phyloP scores from a whole-genome alignment of 306 rosid species.

The Prinsepia uniflora region DNA sequence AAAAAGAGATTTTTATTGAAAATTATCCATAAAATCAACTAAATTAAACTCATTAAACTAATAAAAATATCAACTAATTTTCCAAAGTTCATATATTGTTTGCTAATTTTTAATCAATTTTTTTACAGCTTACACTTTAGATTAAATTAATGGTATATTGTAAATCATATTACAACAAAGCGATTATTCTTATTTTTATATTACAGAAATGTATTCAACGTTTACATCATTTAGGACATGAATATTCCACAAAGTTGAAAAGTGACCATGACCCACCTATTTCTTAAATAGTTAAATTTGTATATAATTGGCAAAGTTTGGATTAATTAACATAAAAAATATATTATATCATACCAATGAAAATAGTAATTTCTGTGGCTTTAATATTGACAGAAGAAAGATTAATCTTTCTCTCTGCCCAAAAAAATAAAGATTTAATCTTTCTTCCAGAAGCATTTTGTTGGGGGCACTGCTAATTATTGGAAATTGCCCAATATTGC shows the following conservation, averaged over 20 bases:
- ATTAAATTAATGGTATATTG: too few relatives aligned
- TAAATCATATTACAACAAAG: neutral
- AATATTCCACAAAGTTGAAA: neutral
- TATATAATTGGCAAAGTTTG: neutral
- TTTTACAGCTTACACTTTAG: too few relatives aligned
- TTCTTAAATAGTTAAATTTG: neutral
- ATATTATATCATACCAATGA: neutral
- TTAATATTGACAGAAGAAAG: neutral
- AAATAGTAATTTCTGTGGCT: too few relatives aligned
- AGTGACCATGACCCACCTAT: neutral
- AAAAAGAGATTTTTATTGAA: too few relatives aligned
- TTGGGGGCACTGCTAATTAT: too few relatives aligned
- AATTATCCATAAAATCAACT: too few relatives aligned
- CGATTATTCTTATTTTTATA: neutral
- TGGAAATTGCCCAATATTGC: neutral
- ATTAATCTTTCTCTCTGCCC: neutral
- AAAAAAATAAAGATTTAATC: too few relatives aligned
- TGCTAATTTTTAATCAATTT: neutral
- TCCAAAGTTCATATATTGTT: neutral
- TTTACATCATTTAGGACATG: conserved; percentile 11
- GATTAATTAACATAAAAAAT: neutral
- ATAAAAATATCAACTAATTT: too few relatives aligned
- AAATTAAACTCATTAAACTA: too few relatives aligned
- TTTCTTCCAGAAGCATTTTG: too few relatives aligned
- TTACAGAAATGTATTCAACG: conserved; percentile 2